A percentile compares a stretch with the other conserved stretches of the same genome.
Conservation (phyloP, 352 stramenopile genomes). For the Globisporangium splendens region DNA sequence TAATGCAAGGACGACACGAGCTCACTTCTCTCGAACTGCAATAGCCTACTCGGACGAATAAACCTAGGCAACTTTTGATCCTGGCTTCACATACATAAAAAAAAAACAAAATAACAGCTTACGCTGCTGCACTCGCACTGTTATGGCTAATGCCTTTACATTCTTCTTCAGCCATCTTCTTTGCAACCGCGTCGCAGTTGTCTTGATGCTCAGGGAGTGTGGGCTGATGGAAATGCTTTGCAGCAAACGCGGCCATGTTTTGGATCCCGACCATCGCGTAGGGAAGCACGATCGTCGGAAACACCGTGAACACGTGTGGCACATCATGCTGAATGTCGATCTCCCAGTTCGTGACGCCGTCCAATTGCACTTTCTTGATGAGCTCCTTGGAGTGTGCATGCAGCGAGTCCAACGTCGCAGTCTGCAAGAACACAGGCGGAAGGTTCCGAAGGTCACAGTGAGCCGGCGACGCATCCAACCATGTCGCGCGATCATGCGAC, state of each 20-base stretch:
- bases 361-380: slow-evolving; percentile 16
- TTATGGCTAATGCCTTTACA: too few species aligned
- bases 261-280: slow-evolving; percentile 41
- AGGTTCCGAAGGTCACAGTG: slow-evolving; percentile 27
- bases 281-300: slow-evolving; percentile 44
- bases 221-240: slow-evolving; percentile 16
- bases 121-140: too few species aligned
- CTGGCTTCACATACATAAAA: too few species aligned
- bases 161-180: not conserved
- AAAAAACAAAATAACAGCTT: too few species aligned
- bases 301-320: slow-evolving; percentile 59
- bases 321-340: slow-evolving; percentile 48
- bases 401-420: slow-evolving; percentile 26
- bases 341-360: slow-evolving; percentile 20
- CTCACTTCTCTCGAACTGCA: too few species aligned
- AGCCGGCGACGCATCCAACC: slow-evolving; percentile 14
- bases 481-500: slow-evolving; percentile 4
- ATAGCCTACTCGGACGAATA: too few species aligned
- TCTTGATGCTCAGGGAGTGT: not conserved
- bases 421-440: slow-evolving; percentile 35
- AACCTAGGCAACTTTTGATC: too few species aligned
- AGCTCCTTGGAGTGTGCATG: slow-evolving; percentile 21
- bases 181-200: not conserved
- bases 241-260: slow-evolving; percentile 39
- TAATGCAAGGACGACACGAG: too few species aligned